These are phyloP conservation scores for Lactuca saligna DNA, from an alignment of 129 eudicot genomes.

Conservation along the genomic window DNA sequence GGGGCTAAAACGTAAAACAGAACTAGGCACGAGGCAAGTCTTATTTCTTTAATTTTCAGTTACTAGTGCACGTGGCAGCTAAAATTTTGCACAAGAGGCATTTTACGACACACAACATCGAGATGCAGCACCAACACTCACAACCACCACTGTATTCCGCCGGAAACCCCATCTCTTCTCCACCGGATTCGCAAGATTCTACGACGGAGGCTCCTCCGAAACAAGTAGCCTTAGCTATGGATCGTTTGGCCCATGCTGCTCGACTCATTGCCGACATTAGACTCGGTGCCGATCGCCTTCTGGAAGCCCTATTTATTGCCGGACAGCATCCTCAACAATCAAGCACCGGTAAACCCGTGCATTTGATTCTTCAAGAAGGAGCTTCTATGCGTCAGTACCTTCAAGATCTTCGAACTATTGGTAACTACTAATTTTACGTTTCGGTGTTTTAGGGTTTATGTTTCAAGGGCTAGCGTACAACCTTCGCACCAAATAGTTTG, in stretches of 20 bases:
- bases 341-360: slow-evolving; percentile 46
- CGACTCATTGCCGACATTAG: slow-evolving; percentile 90
- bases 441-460: slow-evolving; percentile 12
- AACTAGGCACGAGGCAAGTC: slow-evolving; percentile 1
- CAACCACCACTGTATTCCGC: slow-evolving; percentile 31
- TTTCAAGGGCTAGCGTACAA: neutral
- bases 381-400: slow-evolving; percentile 80
- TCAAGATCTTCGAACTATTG: slow-evolving; percentile 74
- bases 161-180: slow-evolving; percentile 19
- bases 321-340: slow-evolving; percentile 56
- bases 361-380: slow-evolving; percentile 62
- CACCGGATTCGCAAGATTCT: slow-evolving; percentile 25
- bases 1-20: neutral
- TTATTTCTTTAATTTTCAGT: slow-evolving; percentile 14
- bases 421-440: slow-evolving; percentile 31
- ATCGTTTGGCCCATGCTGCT: slow-evolving; percentile 70
- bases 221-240: slow-evolving; percentile 89
- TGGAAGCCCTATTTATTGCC: slow-evolving; percentile 75
- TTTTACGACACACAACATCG: neutral
- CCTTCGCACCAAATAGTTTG: neutral
- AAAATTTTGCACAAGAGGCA: slow-evolving; percentile 22
- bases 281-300: slow-evolving; percentile 93
- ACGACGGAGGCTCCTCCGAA: slow-evolving; percentile 76
- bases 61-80: slow-evolving; percentile 34
- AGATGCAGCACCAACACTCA: slow-evolving; percentile 38